Percentiles rank a stretch among this genome's conserved stretches.
Evolutionary conservation across 805 yeast species (phyloP).

Genomic region (Saccharomyces paradoxus): DNA sequence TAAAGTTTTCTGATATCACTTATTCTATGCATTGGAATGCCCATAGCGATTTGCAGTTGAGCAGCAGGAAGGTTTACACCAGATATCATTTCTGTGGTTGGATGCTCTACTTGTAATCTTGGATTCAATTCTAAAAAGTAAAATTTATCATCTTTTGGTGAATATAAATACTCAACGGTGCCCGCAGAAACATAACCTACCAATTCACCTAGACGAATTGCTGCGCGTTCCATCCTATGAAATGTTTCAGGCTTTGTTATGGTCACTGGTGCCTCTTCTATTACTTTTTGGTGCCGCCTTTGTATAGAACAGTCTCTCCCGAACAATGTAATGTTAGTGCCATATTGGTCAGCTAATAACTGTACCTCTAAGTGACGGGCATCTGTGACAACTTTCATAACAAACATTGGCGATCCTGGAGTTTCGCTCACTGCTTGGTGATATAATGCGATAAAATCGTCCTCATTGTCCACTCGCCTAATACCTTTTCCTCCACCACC

Average conservation of each 20-base stretch:
- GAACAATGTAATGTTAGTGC: conserved; percentile 91
- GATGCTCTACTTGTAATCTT: conserved; percentile 98
- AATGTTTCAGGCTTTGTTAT: conserved; percentile 83
- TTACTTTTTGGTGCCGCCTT: conserved; percentile 97
- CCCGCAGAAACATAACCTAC: conserved; percentile 99
- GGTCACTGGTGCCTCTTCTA: conserved; percentile 98
- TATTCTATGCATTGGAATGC: conserved; percentile 92
- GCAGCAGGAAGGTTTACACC: conserved; percentile 98
- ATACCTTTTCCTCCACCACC: conserved; percentile 99
- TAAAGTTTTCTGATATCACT: conserved; percentile 86
- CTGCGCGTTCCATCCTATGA: conserved; percentile 89
- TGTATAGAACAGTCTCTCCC: conserved; percentile 99
- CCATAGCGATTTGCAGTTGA: conserved; percentile 98
- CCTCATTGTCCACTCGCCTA: conserved; percentile 84
- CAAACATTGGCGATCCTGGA: conserved; percentile 97
- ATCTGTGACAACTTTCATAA: conserved; percentile 93
- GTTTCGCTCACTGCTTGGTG: conserved; percentile 95
- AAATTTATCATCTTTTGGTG: conserved; percentile 88
- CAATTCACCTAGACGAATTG: conserved; percentile 90
- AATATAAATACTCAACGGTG: conserved; percentile 94
- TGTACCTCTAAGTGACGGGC: conserved; percentile 99
- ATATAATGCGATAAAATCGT: conserved; percentile 66
- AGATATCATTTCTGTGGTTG: conserved; percentile 98
- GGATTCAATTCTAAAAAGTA: conserved; percentile 96
- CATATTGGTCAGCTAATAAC: conserved; percentile 94